These are phyloP conservation scores for Botryosphaeria dothidea DNA, from an alignment of 2,329 filamentous ascomycete species.

Conservation along the genomic window DNA sequence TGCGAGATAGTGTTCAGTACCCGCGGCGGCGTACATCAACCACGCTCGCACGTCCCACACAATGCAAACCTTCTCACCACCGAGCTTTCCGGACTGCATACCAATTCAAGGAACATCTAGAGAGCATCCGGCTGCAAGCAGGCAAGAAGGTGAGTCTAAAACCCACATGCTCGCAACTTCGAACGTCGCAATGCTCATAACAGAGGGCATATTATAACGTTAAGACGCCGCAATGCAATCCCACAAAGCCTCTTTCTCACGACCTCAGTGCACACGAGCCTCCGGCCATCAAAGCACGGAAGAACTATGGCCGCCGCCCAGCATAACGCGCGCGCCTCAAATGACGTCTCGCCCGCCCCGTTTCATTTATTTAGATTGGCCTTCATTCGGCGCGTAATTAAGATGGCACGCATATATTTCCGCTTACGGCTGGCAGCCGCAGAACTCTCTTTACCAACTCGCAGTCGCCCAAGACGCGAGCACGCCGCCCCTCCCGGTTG, in stretches of 20 bases:
- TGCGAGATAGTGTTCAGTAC: background rate
- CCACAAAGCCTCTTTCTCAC: background rate
- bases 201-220: slow-evolving; percentile 8
- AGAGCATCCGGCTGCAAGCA: background rate
- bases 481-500: background rate
- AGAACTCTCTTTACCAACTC: background rate
- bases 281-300: slow-evolving; percentile 2
- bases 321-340: background rate
- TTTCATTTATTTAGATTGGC: slow-evolving; percentile 16
- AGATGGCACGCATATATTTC: slow-evolving; percentile 12
- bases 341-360: background rate
- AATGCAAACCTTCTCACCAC: background rate
- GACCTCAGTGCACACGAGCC: background rate
- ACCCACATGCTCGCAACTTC: background rate
- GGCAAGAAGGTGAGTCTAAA: background rate
- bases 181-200: slow-evolving; percentile 16
- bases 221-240: background rate
- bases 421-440: background rate
- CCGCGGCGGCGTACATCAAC: background rate
- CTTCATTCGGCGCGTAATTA: background rate
- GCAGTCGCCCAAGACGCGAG: background rate
- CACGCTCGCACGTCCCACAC: background rate
- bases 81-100: background rate
- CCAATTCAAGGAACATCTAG: background rate
- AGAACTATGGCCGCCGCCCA: background rate